Conservation (phyloP, 345 rosid species). For the Lepidium didymum region DNA sequence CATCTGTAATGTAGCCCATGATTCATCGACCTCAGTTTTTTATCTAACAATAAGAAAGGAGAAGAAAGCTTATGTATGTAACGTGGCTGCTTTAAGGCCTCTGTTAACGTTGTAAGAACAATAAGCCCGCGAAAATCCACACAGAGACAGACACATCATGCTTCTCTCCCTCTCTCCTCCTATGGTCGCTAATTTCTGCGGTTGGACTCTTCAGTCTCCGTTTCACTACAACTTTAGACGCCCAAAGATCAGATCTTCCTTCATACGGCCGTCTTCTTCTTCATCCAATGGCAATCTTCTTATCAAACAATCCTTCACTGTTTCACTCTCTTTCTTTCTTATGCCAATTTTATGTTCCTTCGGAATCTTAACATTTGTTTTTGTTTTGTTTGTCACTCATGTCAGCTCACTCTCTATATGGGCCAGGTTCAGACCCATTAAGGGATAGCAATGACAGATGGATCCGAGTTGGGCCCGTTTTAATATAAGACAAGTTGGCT, state of each 20-base stretch:
- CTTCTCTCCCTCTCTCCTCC: background rate
- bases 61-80: background rate
- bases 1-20: background rate
- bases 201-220: slow-evolving; percentile 23
- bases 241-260: slow-evolving; percentile 25
- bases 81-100: slow-evolving; percentile 35
- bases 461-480: no score
- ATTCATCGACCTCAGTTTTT: background rate
- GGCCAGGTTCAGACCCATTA: no score
- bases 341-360: background rate
- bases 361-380: no score
- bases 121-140: slow-evolving; percentile 21
- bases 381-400: no score
- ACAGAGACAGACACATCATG: background rate
- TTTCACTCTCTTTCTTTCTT: slow-evolving; percentile 27
- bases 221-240: slow-evolving; percentile 17
- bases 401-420: no score
- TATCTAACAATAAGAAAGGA: no score
- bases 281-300: slow-evolving; percentile 37
- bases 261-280: slow-evolving; percentile 29
- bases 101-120: background rate
- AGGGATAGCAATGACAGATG: no score
- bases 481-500: no score
- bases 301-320: slow-evolving; percentile 33
- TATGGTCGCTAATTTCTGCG: slow-evolving; percentile 19